Evolutionary conservation across 371 early-diverging fungal genomes (phyloP), one percentile per base, ranked within the genome.

Genomic region (Gilbertella persicaria): DNA sequence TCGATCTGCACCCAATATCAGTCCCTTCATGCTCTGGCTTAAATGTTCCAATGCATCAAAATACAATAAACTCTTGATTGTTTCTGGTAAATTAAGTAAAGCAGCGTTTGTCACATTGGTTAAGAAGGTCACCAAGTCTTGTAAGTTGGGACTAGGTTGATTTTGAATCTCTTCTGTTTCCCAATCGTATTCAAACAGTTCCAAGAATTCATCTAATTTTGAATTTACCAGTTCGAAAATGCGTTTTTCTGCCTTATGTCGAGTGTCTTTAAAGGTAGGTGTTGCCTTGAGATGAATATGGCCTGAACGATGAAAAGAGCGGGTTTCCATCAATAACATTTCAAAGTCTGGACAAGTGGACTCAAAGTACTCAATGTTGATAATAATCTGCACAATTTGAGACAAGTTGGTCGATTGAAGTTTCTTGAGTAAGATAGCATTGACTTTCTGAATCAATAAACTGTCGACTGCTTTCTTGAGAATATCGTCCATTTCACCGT

Each of bases 401-500:
- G 89, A 83, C 17, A 93, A 62, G 40, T 85, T 88, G 43, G 80
- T 81, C 0, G 81, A 80, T 50, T 78, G 73, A 5, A 93, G 71
- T 50, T 88, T 86, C 23, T 84, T 73, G 29, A 84, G 50, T 40
- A 92, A 62, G 4, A 91, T 83, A 3, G 84, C 83, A 55, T 90
- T 85, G 40, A 93, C 80, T 55, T 85, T 82, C 55, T 87, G 83
- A 44, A 87, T 82, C 37, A 94, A 64, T 20, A 94, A 65, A 29
- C 83, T 85, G 53, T 94, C 93, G 17, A 94, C 73, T 13, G 89
- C 85, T 67, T 89, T 89, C 66, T 91, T 91, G 47, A 92, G 73
- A 43, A 93, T 79, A 55, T 93, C 93, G 63, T 92, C 93, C 86
- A 93, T 90, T 57, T 91, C 91, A 60, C 86, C 88, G 51, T 87